Evolutionary conservation across 495 filamentous ascomycete genomes (phyloP), one percentile per base, ranked within the genome.

Genomic region (Neurospora tetrasperma): DNA sequence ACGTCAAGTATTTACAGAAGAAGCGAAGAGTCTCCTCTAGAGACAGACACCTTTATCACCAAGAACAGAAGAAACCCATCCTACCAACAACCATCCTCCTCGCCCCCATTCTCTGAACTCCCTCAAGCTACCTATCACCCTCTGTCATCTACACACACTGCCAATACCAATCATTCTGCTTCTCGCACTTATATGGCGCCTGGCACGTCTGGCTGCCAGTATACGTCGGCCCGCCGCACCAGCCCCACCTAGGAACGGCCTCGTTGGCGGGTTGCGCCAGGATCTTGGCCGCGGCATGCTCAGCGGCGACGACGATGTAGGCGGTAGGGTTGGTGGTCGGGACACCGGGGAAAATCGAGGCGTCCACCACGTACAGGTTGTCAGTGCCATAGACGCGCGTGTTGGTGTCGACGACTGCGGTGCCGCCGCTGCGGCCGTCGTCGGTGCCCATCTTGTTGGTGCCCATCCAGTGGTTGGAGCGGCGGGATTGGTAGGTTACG

Each of bases 401-500:
- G 84, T 92, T 86, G 46, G 84, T 80, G 74, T 93, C 90, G n/a
- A 93, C 90, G 39, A 93, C 91, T n/a, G 85, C 77, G n/a, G 88
- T 87, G 69, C 90, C 90, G 73, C 83, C 82, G 35, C 79, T 83
- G 35, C 89, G 86, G 31, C 91, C 91, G 76, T 91, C 89, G 78
- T 93, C 89, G 38, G 80, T 80, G 59, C 91, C 91, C 73, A 93
- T 83, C 84, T 91, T 92, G 74, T 75, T 75, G 6, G 83, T 86
- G n/a, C 84, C 75, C 74, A 91, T 85, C 90, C 91, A 93, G 85
- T 93, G 92, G 80, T 91, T 93, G 73, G 90, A 83, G 41, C 89
- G 83, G 31, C 88, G 87, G 69, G 86, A 85, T 41, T 86, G 83
- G 46, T 87, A 79, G 74, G 69, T 71, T 62, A 41, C 18, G 5